Evolutionary conservation across 371 early-diverging fungal species (phyloP), one percentile per base, ranked within the genome.

Genomic region (Lichtheimia corymbifera): DNA sequence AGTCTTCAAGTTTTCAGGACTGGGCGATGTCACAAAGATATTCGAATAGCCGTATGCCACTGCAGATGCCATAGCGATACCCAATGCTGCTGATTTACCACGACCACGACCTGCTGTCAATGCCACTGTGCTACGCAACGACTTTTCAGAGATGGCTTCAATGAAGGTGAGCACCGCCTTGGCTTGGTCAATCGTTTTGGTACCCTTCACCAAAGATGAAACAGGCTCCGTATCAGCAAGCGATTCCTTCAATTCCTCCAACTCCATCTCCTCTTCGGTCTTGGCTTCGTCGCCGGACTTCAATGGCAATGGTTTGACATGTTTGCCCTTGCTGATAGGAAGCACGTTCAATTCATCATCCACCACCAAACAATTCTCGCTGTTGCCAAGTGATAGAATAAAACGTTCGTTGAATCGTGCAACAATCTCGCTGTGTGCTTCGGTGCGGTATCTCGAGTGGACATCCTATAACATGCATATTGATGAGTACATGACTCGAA

Each of bases 21-120:
- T 89, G n/a, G 99, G 99, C 7, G 99, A 95, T 5, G 97, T 95
- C 55, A 99, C 93, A 75, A 97, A 98, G 62, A 99, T 96, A 74
- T 97, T 97, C 65, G 94, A 93, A 79, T 98, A 98, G n/a, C 98
- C 98, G 71, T 96, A 94, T 0, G 97, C 93, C 22, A 99, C 87
- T 15, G 99, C 99, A 2, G 95, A 89, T 1, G 99, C 96, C 72
- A 99, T 92, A 25, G 97, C 87, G 43, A 99, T 84, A 43, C 99
- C 99, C 45, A 99, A 83, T 0, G 99, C 91, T 0, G 99, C 99
- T 13, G 99, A 99, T 81, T 99, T 99, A 74, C 99, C 99, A 65
- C 99, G 91, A 72, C 99, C 99, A 85, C 99, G 94, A 30, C 92
- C 87, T 24, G 99, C 99, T 4, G 98, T 99, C 70, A 99, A 82